Percentiles rank a stretch among this genome's conserved stretches.
phyloP scores from a whole-genome alignment of 2,329 filamentous ascomycete genomes.

The Verticillium longisporum region DNA sequence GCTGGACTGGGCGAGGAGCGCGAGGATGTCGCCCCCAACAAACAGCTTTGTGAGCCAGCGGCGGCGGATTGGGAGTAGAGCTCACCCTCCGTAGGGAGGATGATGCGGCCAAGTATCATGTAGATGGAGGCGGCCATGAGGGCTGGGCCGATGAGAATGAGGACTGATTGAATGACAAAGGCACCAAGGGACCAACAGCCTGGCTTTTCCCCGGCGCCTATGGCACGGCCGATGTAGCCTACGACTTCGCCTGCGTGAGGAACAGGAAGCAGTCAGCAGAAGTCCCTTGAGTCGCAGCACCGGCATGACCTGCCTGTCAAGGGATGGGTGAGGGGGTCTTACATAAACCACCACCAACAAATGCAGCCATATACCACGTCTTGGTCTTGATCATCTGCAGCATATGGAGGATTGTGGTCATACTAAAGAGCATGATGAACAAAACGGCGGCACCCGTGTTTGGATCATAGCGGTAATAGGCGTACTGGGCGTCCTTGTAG shows the following conservation, averaged over 20 bases:
- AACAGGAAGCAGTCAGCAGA: no score
- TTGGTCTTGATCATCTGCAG: no score
- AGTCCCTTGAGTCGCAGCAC: no score
- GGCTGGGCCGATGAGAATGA: conserved; percentile 39
- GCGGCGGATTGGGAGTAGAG: conserved; percentile 23
- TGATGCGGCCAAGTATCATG: conserved; percentile 40
- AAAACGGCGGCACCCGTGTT: no score
- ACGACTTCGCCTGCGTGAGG: conserved; percentile 30
- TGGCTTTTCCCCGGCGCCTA: conserved; percentile 20
- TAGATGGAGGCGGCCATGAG: conserved; percentile 44
- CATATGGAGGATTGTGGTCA: no score
- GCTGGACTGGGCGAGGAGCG: conserved; percentile 41
- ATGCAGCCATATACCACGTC: no score
- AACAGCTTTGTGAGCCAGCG: conserved; percentile 46
- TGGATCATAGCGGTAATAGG: no score
- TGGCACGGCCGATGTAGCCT: conserved; percentile 28
- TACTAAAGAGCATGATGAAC: no score
- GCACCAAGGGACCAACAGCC: conserved; percentile 24
- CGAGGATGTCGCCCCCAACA: conserved; percentile 45
- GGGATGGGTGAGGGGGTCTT: no score
- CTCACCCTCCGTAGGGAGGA: conserved; percentile 28
- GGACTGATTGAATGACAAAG: conserved; percentile 30
- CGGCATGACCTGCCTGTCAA: no score
- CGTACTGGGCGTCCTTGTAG: no score
- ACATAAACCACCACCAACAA: no score